Percentiles rank a stretch among this genome's conserved stretches.
phyloP scores from a whole-genome alignment of 1,284 basidiomycete genomes.

The Papiliotrema fonsecae region DNA sequence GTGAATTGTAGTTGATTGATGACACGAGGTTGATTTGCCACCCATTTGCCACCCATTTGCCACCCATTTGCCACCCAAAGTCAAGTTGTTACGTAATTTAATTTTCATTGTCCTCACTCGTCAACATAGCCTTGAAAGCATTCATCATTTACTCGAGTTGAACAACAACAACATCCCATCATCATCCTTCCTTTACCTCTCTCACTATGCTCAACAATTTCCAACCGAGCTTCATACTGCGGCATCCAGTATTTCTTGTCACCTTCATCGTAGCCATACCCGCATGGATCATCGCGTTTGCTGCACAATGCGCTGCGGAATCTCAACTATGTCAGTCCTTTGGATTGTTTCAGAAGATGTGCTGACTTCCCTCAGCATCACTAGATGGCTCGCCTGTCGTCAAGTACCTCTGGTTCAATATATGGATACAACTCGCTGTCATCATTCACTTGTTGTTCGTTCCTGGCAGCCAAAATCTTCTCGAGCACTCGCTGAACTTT shows the following conservation, averaged over 20 bases:
- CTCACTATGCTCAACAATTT: constrained; percentile 27
- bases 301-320: constrained; percentile 29
- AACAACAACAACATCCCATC: not conserved
- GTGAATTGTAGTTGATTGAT: no score
- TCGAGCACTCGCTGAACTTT: not conserved
- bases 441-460: constrained; percentile 43
- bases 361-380: constrained; percentile 6
- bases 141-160: constrained; percentile 6
- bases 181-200: not conserved
- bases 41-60: no score
- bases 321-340: constrained; percentile 22
- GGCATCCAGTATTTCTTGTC: constrained; percentile 82
- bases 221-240: constrained; percentile 56
- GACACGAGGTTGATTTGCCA: no score
- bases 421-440: constrained; percentile 54
- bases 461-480: not conserved
- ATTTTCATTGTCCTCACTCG: no score
- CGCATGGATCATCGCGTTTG: constrained; percentile 77
- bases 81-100: no score
- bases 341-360: constrained; percentile 15
- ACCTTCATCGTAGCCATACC: constrained; percentile 77
- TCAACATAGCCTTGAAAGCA: no score
- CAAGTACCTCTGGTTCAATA: constrained; percentile 83
- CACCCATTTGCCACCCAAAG: no score
- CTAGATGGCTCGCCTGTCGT: constrained; percentile 46